A percentile compares a stretch with the other conserved stretches of the same genome.
Evolutionary conservation across 2,329 filamentous ascomycete genomes (phyloP).

Genomic region (Aspergillus sp.): DNA sequence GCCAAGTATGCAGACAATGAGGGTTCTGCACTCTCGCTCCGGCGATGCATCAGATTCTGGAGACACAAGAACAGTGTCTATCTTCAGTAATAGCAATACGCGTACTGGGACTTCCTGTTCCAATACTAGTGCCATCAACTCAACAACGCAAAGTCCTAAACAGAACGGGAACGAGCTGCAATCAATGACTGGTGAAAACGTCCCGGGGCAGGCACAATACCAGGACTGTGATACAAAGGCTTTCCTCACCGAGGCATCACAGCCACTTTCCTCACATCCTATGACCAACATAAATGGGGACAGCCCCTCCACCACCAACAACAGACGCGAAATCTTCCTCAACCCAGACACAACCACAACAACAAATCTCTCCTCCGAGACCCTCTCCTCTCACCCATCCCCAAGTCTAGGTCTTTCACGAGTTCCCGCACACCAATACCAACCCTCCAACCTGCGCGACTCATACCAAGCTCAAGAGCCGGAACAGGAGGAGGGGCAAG

Average conservation of each 20-base stretch:
- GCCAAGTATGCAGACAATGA: slow-evolving; percentile 25
- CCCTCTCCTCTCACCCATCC: slow-evolving; percentile 6
- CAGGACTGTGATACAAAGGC: slow-evolving; percentile 15
- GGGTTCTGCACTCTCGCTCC: slow-evolving; percentile 20
- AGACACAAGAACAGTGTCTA: slow-evolving; percentile 1
- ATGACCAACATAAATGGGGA: neutral
- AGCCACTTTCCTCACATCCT: neutral
- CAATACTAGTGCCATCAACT: slow-evolving; percentile 6
- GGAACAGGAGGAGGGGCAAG: neutral
- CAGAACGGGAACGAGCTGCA: slow-evolving; percentile 5
- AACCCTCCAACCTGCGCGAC: neutral
- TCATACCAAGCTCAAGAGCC: neutral
- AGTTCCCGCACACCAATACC: neutral
- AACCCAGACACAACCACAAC: slow-evolving; percentile 18
- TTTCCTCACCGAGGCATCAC: slow-evolving; percentile 12
- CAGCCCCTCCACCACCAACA: slow-evolving; percentile 11
- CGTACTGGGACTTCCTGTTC: slow-evolving; percentile 19
- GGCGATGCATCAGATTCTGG: slow-evolving; percentile 14
- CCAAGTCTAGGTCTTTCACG: slow-evolving; percentile 17
- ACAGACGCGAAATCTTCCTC: slow-evolving; percentile 23
- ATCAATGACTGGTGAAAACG: slow-evolving; percentile 2
- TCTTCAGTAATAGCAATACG: slow-evolving; percentile 17
- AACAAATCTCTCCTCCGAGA: slow-evolving; percentile 11
- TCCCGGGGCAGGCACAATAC: slow-evolving; percentile 3
- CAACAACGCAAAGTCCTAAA: slow-evolving; percentile 2